Conservation (phyloP, 192 early-diverging fungal species). For the Coemansia guatemalensis region DNA sequence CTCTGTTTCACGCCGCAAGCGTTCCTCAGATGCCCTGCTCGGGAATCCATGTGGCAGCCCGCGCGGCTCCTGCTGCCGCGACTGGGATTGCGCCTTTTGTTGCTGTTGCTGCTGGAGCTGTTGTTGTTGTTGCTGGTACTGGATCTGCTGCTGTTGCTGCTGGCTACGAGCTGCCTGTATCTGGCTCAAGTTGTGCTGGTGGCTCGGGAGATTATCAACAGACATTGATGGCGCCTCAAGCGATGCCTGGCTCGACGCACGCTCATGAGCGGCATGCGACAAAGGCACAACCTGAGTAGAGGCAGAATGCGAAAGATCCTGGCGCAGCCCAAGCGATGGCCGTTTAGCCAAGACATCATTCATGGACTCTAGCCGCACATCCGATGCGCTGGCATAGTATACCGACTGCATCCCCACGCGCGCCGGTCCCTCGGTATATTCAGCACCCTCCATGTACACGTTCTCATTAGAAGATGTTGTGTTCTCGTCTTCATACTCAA, state of each 20-base stretch:
- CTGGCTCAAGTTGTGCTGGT: constrained; percentile 1
- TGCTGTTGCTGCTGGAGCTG: constrained; percentile 21
- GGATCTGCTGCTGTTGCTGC: constrained; percentile 14
- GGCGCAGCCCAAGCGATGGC: constrained; percentile 41
- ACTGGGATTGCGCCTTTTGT: constrained; percentile 4
- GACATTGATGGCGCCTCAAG: constrained; percentile 26
- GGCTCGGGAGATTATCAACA: constrained; percentile 23
- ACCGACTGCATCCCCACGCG: constrained; percentile 19
- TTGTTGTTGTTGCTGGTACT: constrained; percentile 5
- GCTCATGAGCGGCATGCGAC: constrained; percentile 13
- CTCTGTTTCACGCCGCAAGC: constrained; percentile 51
- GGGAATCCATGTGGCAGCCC: constrained; percentile 39
- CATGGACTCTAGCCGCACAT: constrained; percentile 36
- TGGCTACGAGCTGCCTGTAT: constrained; percentile 5
- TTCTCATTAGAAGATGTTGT: constrained; percentile 25
- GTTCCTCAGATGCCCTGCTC: constrained; percentile 43
- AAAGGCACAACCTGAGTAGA: constrained; percentile 13
- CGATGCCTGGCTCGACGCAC: constrained; percentile 16
- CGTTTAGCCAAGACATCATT: constrained; percentile 27
- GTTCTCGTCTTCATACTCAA: constrained; percentile 33
- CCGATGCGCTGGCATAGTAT: constrained; percentile 37
- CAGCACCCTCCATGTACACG: constrained; percentile 20
- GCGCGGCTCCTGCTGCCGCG: constrained; percentile 18
- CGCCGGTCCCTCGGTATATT: constrained; percentile 15
- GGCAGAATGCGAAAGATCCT: constrained; percentile 13